Percentiles rank a stretch among this genome's conserved stretches.
These are phyloP conservation scores for Aspergillus caelatus DNA, from an alignment of 2,329 filamentous ascomycete species.

Conservation along the genomic window DNA sequence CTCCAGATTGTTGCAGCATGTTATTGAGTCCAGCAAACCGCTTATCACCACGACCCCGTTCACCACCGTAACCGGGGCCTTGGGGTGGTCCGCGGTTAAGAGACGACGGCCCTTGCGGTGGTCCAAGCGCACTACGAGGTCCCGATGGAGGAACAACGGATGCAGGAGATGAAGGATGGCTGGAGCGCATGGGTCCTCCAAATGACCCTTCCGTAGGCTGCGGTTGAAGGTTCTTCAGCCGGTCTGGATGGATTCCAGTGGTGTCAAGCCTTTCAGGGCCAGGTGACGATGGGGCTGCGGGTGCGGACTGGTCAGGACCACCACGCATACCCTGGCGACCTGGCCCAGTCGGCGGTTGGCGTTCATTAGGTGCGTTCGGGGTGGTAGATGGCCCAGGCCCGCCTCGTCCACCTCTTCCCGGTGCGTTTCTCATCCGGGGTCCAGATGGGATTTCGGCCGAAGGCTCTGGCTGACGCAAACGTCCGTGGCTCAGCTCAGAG, in stretches of 20 bases:
- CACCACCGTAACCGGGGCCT: conserved; percentile 39
- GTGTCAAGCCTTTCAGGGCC: conserved; percentile 39
- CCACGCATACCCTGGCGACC: conserved; percentile 40
- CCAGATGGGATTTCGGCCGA: conserved; percentile 56
- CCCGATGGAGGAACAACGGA: conserved; percentile 42
- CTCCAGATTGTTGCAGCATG: conserved; percentile 49
- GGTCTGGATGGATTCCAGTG: conserved; percentile 58
- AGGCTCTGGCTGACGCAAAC: conserved; percentile 45
- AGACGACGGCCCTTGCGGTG: conserved; percentile 39
- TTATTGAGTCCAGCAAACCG: conserved; percentile 51
- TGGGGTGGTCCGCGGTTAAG: conserved; percentile 40
- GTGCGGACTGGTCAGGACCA: conserved; percentile 34
- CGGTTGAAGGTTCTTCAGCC: conserved; percentile 49
- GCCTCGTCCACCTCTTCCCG: conserved; percentile 43
- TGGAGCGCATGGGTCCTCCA: conserved; percentile 23
- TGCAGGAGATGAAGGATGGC: conserved; percentile 28
- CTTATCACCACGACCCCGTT: conserved; percentile 48
- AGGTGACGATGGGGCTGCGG: conserved; percentile 35
- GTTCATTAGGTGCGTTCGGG: conserved; percentile 33
- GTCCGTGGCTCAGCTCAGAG: conserved; percentile 50
- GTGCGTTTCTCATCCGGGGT: conserved; percentile 50
- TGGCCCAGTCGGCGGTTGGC: conserved; percentile 49
- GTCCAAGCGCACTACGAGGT: conserved; percentile 40
- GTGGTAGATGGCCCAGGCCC: conserved; percentile 25
- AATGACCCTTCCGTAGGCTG: conserved; percentile 28